Conservation (phyloP, 2,329 filamentous ascomycete species). For the Akanthomyces lecanii region DNA sequence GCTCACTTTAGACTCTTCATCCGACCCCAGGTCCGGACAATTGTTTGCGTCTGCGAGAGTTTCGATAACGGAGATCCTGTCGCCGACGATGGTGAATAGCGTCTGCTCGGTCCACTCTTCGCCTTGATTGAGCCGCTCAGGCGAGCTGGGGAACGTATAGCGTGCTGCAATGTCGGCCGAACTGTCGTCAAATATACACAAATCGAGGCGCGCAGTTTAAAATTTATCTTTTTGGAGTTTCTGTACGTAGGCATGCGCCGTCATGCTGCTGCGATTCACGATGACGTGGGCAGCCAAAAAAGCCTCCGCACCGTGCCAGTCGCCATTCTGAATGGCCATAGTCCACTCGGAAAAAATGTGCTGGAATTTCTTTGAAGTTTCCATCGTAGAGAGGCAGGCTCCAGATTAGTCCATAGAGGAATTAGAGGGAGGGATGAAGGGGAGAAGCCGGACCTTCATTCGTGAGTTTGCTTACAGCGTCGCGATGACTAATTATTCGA, state of each 20-base stretch:
- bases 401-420: too few relatives aligned
- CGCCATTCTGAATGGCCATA: neutral
- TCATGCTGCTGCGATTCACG: neutral
- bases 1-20: neutral
- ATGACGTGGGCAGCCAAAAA: constrained; percentile 1
- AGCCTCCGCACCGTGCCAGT: neutral
- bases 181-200: neutral
- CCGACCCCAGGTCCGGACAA: neutral
- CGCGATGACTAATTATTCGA: neutral
- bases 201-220: neutral
- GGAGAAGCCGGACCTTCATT: neutral
- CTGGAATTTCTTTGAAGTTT: neutral
- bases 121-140: neutral
- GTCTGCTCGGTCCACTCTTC: constrained; percentile 6
- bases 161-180: neutral
- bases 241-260: neutral
- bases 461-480: neutral
- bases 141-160: neutral
- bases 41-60: neutral
- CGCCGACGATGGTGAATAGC: neutral
- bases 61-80: neutral
- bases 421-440: neutral
- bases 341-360: neutral
- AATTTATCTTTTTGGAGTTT: neutral
- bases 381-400: neutral